A percentile compares a stretch with the other conserved stretches of the same genome.
phyloP scores from a whole-genome alignment of 2,329 filamentous ascomycete species.

The Colletotrichum falcatum region DNA sequence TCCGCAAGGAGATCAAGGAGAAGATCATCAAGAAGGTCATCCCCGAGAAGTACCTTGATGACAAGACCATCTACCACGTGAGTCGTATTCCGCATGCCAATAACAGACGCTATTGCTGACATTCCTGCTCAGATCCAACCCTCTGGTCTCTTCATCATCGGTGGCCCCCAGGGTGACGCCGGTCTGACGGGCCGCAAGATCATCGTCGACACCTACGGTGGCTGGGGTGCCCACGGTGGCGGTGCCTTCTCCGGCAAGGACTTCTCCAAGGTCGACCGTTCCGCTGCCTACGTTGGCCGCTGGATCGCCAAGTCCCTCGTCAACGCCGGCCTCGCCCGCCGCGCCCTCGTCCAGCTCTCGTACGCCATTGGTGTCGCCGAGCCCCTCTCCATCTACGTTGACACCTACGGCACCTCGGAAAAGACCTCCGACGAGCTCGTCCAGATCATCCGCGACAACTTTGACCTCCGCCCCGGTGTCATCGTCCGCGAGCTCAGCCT shows the following conservation, averaged over 20 bases:
- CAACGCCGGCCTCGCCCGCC: constrained; percentile 86
- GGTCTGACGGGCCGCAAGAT: constrained; percentile 99
- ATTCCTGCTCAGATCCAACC: constrained; percentile 78
- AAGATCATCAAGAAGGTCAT: constrained; percentile 98
- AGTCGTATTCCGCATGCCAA: constrained; percentile 50
- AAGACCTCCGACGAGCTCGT: constrained; percentile 94
- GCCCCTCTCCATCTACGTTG: constrained; percentile 97
- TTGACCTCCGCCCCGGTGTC: constrained; percentile 97
- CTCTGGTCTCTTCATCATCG: constrained; percentile 98
- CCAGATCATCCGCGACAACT: constrained; percentile 94
- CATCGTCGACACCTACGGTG: constrained; percentile 99
- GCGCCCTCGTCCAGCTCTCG: constrained; percentile 95
- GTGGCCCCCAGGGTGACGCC: constrained; percentile 98
- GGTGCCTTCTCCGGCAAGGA: constrained; percentile 99
- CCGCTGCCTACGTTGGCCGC: constrained; percentile 94
- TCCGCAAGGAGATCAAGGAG: constrained; percentile 94
- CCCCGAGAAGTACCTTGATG: constrained; percentile 90
- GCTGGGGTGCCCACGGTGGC: constrained; percentile 99
- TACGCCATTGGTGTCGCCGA: constrained; percentile 99
- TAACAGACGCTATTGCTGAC: constrained; percentile 48
- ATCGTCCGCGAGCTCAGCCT: constrained; percentile 98
- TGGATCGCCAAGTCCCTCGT: constrained; percentile 99
- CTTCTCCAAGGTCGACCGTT: constrained; percentile 99
- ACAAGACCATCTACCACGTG: constrained; percentile 95
- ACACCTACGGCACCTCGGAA: constrained; percentile 94